Evolutionary conservation across 2,329 filamentous ascomycete species (phyloP), one percentile per base, ranked within the genome.

Genomic region (Fusarium brevicatenulatum): DNA sequence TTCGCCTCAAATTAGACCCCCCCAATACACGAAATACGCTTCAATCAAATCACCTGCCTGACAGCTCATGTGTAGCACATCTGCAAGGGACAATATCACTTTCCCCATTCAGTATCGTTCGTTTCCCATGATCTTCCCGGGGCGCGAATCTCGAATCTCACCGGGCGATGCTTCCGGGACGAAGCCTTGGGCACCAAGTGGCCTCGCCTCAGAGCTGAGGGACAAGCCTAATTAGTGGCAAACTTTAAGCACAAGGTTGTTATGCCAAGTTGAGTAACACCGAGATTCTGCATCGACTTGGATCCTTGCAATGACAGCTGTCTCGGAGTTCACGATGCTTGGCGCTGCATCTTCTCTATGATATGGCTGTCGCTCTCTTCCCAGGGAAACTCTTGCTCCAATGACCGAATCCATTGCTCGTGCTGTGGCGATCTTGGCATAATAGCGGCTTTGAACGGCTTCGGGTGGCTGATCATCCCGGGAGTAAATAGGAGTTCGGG

Each of bases 371-470:
- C 72, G 21, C 73, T 73, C 23, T 61, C 47, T 43, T 73, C 54
- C 74, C 74, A 76, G 4, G 67, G 74, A 23, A 63, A 66, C 9
- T 18, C 46, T 8, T 70, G 23, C 46, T 76, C 74, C 40, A 76
- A 30, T 12, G 64, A 54, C 34, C 70, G 54, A 6, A 76, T 66
- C 25, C 68, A 15, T 13, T 30, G 42, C 23, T 74, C 68, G 8
- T 74, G 59, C 7, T 66, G 61, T 32, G 40, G 11, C 23, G 63
- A 68, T 25, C 70, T 66, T 7, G 74, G 70, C 39, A 50, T 69
- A 28, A 72, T 70, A 4, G 52, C 34, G 28, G 55, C 58, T 21
- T 68, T 59, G 39, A 72, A 76, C 7, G 65, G 54, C 23, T 54
- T 32, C 5, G 72, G 72, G 19, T 70, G 72, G 30, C 68, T 74